Percentiles rank a stretch among this genome's conserved stretches.
Conservation (phyloP, 2,329 filamentous ascomycete species). For the Fusarium duplospermum region DNA sequence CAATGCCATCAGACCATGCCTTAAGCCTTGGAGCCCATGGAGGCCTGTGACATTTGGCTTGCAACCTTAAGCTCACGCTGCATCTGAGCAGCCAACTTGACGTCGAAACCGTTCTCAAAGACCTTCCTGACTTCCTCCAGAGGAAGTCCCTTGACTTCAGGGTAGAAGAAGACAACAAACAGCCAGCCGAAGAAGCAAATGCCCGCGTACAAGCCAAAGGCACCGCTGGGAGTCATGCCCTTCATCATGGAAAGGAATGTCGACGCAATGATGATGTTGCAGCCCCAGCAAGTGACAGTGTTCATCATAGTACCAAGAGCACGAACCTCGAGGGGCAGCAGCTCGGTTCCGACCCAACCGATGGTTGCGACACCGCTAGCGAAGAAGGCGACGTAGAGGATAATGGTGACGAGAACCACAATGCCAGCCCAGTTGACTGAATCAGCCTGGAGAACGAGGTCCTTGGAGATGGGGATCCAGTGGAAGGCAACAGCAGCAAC, state of each 20-base stretch:
- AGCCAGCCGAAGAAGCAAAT: slow-evolving; percentile 58
- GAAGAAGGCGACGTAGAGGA: slow-evolving; percentile 48
- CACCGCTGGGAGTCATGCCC: slow-evolving; percentile 57
- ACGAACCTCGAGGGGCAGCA: slow-evolving; percentile 59
- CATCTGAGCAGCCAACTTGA: slow-evolving; percentile 32
- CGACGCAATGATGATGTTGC: slow-evolving; percentile 60
- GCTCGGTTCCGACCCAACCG: slow-evolving; percentile 59
- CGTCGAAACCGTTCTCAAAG: slow-evolving; percentile 60
- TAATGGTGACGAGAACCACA: slow-evolving; percentile 53
- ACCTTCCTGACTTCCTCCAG: slow-evolving; percentile 64
- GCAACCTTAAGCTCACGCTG: background rate
- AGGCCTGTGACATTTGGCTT: background rate
- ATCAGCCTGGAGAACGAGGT: slow-evolving; percentile 51
- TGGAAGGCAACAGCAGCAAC: slow-evolving; percentile 55
- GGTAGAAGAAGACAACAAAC: slow-evolving; percentile 60
- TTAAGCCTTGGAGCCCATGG: background rate
- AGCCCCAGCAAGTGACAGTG: slow-evolving; percentile 58
- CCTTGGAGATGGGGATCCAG: slow-evolving; percentile 57
- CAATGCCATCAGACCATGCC: background rate
- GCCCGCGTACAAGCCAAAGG: slow-evolving; percentile 63
- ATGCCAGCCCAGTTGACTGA: slow-evolving; percentile 49
- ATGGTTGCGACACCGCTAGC: slow-evolving; percentile 57
- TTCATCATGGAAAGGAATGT: slow-evolving; percentile 62
- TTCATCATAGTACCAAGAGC: slow-evolving; percentile 60
- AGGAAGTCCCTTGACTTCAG: slow-evolving; percentile 60